Evolutionary conservation across 2,329 filamentous ascomycete species (phyloP).

Genomic region (Cercospora brassicicola): DNA sequence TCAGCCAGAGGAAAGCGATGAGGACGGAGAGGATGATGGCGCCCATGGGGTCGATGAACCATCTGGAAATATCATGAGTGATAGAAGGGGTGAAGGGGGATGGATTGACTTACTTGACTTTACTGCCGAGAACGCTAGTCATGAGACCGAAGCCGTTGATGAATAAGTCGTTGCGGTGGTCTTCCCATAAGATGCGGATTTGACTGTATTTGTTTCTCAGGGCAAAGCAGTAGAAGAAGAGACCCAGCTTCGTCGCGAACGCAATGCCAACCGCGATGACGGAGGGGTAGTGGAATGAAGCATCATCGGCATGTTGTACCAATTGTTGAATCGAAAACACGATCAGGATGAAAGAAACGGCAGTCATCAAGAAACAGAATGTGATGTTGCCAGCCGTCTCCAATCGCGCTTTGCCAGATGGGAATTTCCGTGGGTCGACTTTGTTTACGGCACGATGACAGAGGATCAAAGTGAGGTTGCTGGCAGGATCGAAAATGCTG

Average conservation of each 20-base stretch:
- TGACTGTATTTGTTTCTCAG: conserved; percentile 89
- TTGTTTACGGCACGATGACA: conserved; percentile 83
- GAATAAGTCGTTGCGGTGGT: conserved; percentile 94
- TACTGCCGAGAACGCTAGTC: conserved; percentile 85
- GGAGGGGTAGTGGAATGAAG: conserved; percentile 74
- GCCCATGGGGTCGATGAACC: conserved; percentile 95
- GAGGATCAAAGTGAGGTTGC: conserved; percentile 82
- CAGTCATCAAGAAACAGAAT: conserved; percentile 94
- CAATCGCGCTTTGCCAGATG: conserved; percentile 87
- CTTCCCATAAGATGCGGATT: conserved; percentile 89
- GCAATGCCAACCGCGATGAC: conserved; percentile 82
- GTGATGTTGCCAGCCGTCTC: conserved; percentile 95
- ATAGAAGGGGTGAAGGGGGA: background rate
- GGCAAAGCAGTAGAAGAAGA: conserved; percentile 92
- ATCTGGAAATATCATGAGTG: conserved; percentile 42
- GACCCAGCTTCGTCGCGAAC: conserved; percentile 75
- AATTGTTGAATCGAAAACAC: conserved; percentile 79
- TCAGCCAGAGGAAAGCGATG: conserved; percentile 77
- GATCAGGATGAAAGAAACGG: conserved; percentile 88
- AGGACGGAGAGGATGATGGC: conserved; percentile 79
- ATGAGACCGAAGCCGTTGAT: conserved; percentile 89
- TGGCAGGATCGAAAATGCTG: conserved; percentile 79
- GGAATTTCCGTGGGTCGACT: conserved; percentile 83
- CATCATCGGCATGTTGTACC: conserved; percentile 52
- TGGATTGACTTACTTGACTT: conserved; percentile 55